Base-by-base conservation (phyloP, 345 rosid genomes). In the Gynandropsis gynandra region DNA sequence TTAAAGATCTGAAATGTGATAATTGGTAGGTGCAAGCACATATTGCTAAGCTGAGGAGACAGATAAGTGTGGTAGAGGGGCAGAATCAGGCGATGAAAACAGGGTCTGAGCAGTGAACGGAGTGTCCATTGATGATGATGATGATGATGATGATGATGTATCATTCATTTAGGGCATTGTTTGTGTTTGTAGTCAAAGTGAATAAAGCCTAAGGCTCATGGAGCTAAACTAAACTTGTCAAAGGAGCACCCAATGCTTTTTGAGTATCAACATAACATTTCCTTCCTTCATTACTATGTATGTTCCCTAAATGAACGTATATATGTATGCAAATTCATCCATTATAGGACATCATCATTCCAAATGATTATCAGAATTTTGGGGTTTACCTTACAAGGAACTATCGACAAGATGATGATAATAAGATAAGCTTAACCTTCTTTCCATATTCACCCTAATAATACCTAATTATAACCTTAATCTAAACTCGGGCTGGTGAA, bases 1-100 rank as follows among this genome's bases (percentile, higher is more conserved):
- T 45, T 51, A 18, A 32, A 11, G 24, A 19, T 32, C 4, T 53
- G 50, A 16, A 43, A 21, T 43, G 71, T 20, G 12, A 56, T 35
- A 37, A 66, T 54, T 32, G 67, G 54, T 71, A 85, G 89, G 87
- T 85, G 54, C 85, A 77, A 81, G 74, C 78, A 49, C 84, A 85
- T 76, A 85, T 81, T 46, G 78, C 79, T 10, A 85, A 79, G 65
- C 74, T 77, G 36, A 77, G 71, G 68, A 61, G 78, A 59, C 85
- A 85, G 55, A 73, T 76, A 70, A 80, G 72, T 59, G 16, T 76
- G 72, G 55, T 81, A 39, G 89, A 85, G 47, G 87, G 87, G 59
- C 82, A 74, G 75, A 74, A 79, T 54, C 89, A 77, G 56, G 80
- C 74, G 8, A 45, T 75, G 52, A 81, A 72, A 71, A 52, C 86